Conservation (phyloP, 2,329 filamentous ascomycete species). For the Ophiocordyceps camponoti-saundersi region DNA sequence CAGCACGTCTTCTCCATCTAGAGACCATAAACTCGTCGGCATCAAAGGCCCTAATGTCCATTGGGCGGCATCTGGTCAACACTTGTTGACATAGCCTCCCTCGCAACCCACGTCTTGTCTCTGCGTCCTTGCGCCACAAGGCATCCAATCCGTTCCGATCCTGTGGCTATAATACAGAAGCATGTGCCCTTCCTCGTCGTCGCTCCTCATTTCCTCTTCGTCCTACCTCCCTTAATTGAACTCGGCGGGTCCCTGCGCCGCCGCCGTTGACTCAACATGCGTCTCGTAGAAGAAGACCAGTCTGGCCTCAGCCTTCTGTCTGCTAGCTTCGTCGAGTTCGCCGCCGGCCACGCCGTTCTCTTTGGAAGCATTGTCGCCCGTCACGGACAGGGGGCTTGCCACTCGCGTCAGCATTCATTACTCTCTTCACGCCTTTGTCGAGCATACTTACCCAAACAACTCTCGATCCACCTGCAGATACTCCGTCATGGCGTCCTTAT, state of each 20-base stretch:
- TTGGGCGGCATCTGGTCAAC: background rate
- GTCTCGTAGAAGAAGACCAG: slow-evolving; percentile 37
- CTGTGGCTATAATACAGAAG: slow-evolving; percentile 3
- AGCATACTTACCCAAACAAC: slow-evolving; percentile 55
- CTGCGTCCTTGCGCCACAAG: background rate
- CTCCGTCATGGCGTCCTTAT: slow-evolving; percentile 69
- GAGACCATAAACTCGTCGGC: background rate
- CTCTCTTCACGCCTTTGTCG: background rate
- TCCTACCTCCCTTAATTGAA: slow-evolving; percentile 26
- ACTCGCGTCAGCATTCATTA: background rate
- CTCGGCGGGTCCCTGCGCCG: slow-evolving; percentile 29
- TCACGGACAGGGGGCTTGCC: slow-evolving; percentile 8
- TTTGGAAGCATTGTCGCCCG: background rate
- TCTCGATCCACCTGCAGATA: slow-evolving; percentile 72
- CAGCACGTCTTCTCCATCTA: background rate
- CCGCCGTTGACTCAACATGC: slow-evolving; percentile 26
- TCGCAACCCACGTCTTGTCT: background rate
- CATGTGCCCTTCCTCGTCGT: background rate
- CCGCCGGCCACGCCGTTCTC: slow-evolving; percentile 24
- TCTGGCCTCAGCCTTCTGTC: slow-evolving; percentile 30
- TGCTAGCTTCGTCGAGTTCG: slow-evolving; percentile 33
- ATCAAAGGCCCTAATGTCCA: background rate
- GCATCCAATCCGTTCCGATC: slow-evolving; percentile 1
- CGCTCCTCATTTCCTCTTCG: too few relatives aligned
- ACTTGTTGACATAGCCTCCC: background rate